Conservation (phyloP, 2,329 filamentous ascomycete species). For the Ophiostoma perfectum region DNA sequence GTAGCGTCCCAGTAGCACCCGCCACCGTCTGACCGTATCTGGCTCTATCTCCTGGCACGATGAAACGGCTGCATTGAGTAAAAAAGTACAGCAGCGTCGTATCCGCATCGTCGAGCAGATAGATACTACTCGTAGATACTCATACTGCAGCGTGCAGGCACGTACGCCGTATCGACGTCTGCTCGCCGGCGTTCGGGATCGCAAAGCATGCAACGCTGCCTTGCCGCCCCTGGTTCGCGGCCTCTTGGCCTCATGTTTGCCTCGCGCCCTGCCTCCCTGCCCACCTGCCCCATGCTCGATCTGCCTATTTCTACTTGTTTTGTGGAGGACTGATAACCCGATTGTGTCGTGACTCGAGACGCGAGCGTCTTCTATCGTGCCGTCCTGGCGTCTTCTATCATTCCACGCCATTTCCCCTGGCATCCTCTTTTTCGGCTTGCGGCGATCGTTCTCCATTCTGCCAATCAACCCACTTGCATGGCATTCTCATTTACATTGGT, state of each 20-base stretch:
- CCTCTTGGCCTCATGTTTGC: background rate
- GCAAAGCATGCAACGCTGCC: background rate
- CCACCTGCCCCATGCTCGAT: background rate
- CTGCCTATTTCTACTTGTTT: background rate
- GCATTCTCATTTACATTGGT: background rate
- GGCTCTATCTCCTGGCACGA: background rate
- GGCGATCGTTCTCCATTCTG: slow-evolving; percentile 4
- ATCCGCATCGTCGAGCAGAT: background rate
- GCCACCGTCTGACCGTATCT: no score
- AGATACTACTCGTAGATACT: no score
- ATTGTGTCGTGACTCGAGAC: background rate
- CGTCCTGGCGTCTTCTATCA: no score
- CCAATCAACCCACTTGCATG: background rate
- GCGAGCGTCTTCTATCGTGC: no score
- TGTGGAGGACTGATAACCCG: slow-evolving; percentile 3
- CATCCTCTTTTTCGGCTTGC: background rate
- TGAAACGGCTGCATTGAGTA: background rate
- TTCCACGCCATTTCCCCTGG: background rate
- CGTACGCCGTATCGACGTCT: background rate
- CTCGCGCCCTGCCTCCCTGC: background rate
- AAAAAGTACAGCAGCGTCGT: background rate
- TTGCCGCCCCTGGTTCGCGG: background rate
- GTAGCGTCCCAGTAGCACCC: no score
- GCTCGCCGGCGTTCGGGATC: slow-evolving; percentile 7
- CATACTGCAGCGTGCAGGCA: no score